Percentiles rank a stretch among this genome's conserved stretches.
Conservation (phyloP, 2,329 filamentous ascomycete species). For the Chaetomium strumarium region DNA sequence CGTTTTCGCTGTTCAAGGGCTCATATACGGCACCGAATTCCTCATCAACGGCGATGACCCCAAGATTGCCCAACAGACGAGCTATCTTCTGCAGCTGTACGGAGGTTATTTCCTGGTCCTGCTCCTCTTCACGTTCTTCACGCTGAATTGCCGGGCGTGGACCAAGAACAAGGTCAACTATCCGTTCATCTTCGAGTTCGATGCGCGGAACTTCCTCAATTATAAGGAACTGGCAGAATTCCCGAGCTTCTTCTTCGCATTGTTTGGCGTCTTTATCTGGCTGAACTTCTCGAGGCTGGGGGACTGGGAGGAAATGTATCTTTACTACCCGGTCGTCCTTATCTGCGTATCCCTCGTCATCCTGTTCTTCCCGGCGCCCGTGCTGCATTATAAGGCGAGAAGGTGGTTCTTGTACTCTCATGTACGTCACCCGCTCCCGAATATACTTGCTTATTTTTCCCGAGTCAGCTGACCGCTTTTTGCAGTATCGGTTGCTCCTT, state of each 20-base stretch:
- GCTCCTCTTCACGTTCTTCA: constrained; percentile 76
- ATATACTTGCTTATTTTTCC: neutral
- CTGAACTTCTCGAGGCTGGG: constrained; percentile 75
- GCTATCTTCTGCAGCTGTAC: constrained; percentile 81
- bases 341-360: constrained; percentile 62
- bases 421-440: constrained; percentile 45
- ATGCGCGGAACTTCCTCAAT: constrained; percentile 76
- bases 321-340: constrained; percentile 82
- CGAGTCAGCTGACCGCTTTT: constrained; percentile 27
- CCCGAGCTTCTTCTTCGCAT: constrained; percentile 73
- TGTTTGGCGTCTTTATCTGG: constrained; percentile 78
- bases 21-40: constrained; percentile 54
- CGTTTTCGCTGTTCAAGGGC: constrained; percentile 60
- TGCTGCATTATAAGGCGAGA: constrained; percentile 70
- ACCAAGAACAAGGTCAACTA: constrained; percentile 85
- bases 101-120: constrained; percentile 85
- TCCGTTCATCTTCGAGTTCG: constrained; percentile 93
- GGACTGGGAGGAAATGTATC: constrained; percentile 56
- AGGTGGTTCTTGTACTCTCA: constrained; percentile 87
- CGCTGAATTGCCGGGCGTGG: constrained; percentile 79
- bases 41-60: constrained; percentile 43
- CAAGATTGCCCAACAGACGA: constrained; percentile 46
- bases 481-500: constrained; percentile 73
- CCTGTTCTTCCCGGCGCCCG: constrained; percentile 68
- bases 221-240: constrained; percentile 87